Percentiles rank a stretch among this genome's conserved stretches.
These are phyloP conservation scores for Blastomyces emzantsi DNA, from an alignment of 2,329 filamentous ascomycete genomes.

Conservation along the genomic window DNA sequence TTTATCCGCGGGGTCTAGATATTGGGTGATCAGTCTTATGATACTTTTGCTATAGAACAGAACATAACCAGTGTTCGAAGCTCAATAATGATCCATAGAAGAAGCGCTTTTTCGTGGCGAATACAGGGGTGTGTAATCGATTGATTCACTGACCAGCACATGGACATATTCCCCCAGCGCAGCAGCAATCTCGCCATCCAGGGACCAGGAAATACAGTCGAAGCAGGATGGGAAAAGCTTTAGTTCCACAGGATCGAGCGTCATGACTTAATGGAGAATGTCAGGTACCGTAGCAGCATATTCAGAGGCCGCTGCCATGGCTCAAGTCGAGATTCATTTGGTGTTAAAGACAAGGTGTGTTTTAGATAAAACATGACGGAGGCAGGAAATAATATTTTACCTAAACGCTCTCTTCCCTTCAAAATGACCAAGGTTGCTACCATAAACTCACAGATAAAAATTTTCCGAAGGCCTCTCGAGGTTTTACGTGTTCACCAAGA, in stretches of 20 bases:
- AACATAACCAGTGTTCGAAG: not conserved
- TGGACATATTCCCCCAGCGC: slow-evolving; percentile 48
- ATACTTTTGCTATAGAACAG: not conserved
- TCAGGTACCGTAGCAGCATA: not conserved
- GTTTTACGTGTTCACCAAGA: no score
- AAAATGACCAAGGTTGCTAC: no score
- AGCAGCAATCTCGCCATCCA: slow-evolving; percentile 49
- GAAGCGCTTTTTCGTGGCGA: not conserved
- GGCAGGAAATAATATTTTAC: no score
- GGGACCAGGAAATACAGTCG: slow-evolving; percentile 50
- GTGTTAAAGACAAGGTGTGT: not conserved
- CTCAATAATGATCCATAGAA: not conserved
- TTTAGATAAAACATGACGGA: no score
- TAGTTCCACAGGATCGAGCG: slow-evolving; percentile 30
- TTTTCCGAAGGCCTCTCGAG: no score
- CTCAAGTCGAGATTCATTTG: not conserved
- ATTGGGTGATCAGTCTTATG: slow-evolving; percentile 10
- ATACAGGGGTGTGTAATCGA: not conserved
- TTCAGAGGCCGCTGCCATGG: not conserved
- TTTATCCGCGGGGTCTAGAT: slow-evolving; percentile 27
- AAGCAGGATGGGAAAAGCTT: slow-evolving; percentile 44
- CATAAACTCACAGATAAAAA: no score
- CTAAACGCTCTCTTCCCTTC: no score
- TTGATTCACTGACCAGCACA: slow-evolving; percentile 37
- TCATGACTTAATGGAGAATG: slow-evolving; percentile 10